A percentile compares a stretch with the other conserved stretches of the same genome.
These are phyloP conservation scores for Raphanus hybrid DNA, from an alignment of 441 rosid species.

Conservation along the genomic window DNA sequence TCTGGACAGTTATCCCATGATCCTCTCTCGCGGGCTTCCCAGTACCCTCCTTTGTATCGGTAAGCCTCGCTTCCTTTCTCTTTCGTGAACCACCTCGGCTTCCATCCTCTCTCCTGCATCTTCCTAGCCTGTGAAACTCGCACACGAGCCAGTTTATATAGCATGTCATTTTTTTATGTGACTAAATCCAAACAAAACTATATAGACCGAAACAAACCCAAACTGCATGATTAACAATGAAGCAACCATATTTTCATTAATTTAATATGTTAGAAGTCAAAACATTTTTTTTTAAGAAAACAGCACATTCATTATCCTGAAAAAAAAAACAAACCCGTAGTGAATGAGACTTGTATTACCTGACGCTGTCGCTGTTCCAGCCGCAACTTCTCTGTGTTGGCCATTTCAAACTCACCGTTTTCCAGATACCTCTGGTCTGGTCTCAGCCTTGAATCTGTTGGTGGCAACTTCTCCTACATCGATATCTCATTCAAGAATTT, in stretches of 20 bases:
- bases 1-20: constrained; percentile 62
- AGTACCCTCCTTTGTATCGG: constrained; percentile 61
- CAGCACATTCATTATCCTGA: neutral
- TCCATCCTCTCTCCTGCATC: constrained; percentile 75
- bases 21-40: constrained; percentile 60
- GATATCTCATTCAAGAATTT: neutral
- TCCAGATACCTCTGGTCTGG: constrained; percentile 65
- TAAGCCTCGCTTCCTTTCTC: constrained; percentile 49
- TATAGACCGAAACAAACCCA: neutral
- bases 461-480: constrained; percentile 62
- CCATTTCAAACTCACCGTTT: constrained; percentile 64
- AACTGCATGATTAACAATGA: neutral
- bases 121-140: constrained; percentile 52
- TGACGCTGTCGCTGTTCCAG: constrained; percentile 66
- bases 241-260: neutral
- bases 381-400: constrained; percentile 65
- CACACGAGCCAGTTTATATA: neutral
- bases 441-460: constrained; percentile 67
- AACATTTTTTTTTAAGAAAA: neutral
- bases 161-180: neutral
- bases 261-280: neutral
- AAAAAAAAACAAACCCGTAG: neutral
- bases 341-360: constrained; percentile 36
- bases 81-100: constrained; percentile 61
- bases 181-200: neutral